Evolutionary conservation across 192 early-diverging fungal genomes (phyloP).

Genomic region (Diversispora epigaea): DNA sequence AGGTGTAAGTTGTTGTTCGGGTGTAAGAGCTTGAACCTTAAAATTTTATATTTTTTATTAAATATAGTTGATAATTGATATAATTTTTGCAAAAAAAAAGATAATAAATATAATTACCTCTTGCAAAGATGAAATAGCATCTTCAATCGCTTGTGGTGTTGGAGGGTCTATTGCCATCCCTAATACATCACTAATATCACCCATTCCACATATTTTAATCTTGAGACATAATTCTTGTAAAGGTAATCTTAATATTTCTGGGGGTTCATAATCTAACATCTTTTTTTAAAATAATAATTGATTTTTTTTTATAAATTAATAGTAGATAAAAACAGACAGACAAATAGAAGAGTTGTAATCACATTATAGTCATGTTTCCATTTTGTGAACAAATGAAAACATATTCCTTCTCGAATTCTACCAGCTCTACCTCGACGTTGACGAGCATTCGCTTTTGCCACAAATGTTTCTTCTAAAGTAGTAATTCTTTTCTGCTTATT

Average conservation of each 20-base stretch:
- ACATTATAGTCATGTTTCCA: slow-evolving; percentile 48
- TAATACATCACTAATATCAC: slow-evolving; percentile 59
- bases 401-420: slow-evolving; percentile 70
- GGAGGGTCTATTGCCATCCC: slow-evolving; percentile 70
- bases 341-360: not conserved
- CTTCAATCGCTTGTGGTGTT: slow-evolving; percentile 50
- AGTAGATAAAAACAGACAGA: not conserved
- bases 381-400: slow-evolving; percentile 70
- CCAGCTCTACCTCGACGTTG: slow-evolving; percentile 86
- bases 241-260: slow-evolving; percentile 81
- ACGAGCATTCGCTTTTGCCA: slow-evolving; percentile 65
- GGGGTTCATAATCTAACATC: slow-evolving; percentile 64
- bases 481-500: slow-evolving; percentile 62
- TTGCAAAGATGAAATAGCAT: slow-evolving; percentile 61
- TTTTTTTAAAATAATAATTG: slow-evolving; percentile 31
- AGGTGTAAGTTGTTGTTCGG: slow-evolving; percentile 61
- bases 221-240: slow-evolving; percentile 82
- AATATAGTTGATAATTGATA: not conserved
- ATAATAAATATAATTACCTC: slow-evolving; percentile 43
- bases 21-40: slow-evolving; percentile 47
- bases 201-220: slow-evolving; percentile 64
- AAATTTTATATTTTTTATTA: not conserved
- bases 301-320: not conserved
- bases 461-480: slow-evolving; percentile 59
- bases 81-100: not conserved